phyloP scores from a whole-genome alignment of 768 basidiomycete species.

The Boletus bicolor region DNA sequence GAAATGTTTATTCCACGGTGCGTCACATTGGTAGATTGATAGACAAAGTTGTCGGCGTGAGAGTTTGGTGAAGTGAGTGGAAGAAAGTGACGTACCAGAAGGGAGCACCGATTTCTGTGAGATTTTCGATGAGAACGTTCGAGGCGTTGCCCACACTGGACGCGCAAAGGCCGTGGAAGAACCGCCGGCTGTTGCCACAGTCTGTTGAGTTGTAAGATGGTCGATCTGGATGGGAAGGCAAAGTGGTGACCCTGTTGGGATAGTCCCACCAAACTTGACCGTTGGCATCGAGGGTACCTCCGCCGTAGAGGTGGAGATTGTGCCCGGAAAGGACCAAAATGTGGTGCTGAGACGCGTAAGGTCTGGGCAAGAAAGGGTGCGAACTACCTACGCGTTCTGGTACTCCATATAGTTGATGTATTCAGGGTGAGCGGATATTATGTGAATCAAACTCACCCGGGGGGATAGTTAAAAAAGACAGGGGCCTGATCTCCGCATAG shows the following conservation, averaged over 20 bases:
- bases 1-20: slow-evolving; percentile 39
- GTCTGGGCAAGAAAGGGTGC: background rate
- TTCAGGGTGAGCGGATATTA: background rate
- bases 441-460: slow-evolving; percentile 24
- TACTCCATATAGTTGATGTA: slow-evolving; percentile 33
- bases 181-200: slow-evolving; percentile 40
- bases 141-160: slow-evolving; percentile 43
- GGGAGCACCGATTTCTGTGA: slow-evolving; percentile 39
- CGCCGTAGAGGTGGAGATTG: slow-evolving; percentile 39
- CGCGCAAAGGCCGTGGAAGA: slow-evolving; percentile 42
- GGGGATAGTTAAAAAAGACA: background rate
- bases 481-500: slow-evolving; percentile 5
- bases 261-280: slow-evolving; percentile 43
- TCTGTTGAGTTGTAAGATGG: slow-evolving; percentile 17
- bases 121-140: slow-evolving; percentile 39
- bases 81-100: slow-evolving; percentile 34
- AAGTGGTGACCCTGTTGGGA: slow-evolving; percentile 23
- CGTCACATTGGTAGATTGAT: slow-evolving; percentile 40
- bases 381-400: slow-evolving; percentile 39
- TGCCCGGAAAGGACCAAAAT: slow-evolving; percentile 39
- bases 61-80: background rate
- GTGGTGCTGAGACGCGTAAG: slow-evolving; percentile 30
- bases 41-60: slow-evolving; percentile 34
- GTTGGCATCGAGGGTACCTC: slow-evolving; percentile 44
- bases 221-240: background rate